These are phyloP conservation scores for Paecilomyces niveus DNA, from an alignment of 2,329 filamentous ascomycete genomes.

Conservation along the genomic window DNA sequence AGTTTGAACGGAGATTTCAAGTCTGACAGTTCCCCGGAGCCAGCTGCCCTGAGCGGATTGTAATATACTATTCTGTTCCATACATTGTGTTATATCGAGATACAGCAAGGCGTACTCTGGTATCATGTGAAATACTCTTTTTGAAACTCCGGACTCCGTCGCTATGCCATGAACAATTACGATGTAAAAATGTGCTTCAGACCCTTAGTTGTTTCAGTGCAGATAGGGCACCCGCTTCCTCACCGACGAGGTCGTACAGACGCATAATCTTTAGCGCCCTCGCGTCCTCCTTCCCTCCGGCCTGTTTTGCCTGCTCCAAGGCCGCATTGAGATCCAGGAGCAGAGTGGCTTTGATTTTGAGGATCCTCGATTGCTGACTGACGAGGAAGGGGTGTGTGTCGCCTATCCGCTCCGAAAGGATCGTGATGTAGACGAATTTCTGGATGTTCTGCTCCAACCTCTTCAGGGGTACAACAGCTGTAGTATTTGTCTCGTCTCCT, in stretches of 20 bases:
- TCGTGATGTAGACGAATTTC: constrained; percentile 51
- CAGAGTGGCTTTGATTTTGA: constrained; percentile 54
- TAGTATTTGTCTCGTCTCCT: constrained; percentile 28
- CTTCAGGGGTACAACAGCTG: constrained; percentile 27
- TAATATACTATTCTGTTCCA: constrained; percentile 45
- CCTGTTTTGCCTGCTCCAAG: constrained; percentile 49
- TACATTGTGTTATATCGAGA: constrained; percentile 36
- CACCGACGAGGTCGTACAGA: constrained; percentile 56
- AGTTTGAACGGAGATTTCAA: constrained; percentile 75
- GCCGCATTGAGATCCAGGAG: constrained; percentile 59
- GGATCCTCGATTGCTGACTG: constrained; percentile 49
- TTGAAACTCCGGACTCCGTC: constrained; percentile 34
- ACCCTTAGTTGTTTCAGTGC: constrained; percentile 43
- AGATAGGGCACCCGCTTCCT: constrained; percentile 52
- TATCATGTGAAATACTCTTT: constrained; percentile 23
- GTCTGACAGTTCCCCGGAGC: constrained; percentile 52
- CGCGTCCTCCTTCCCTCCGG: constrained; percentile 25
- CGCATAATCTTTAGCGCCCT: constrained; percentile 50
- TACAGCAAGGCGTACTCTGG: constrained; percentile 35
- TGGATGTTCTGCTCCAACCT: constrained; percentile 50
- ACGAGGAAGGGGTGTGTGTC: constrained; percentile 57
- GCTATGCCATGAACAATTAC: constrained; percentile 34
- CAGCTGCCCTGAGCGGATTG: constrained; percentile 38
- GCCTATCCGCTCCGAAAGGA: constrained; percentile 45
- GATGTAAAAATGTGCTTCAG: constrained; percentile 11